Evolutionary conservation across 1,284 basidiomycete genomes (phyloP).

Genomic region (Melampsora larici-populina): DNA sequence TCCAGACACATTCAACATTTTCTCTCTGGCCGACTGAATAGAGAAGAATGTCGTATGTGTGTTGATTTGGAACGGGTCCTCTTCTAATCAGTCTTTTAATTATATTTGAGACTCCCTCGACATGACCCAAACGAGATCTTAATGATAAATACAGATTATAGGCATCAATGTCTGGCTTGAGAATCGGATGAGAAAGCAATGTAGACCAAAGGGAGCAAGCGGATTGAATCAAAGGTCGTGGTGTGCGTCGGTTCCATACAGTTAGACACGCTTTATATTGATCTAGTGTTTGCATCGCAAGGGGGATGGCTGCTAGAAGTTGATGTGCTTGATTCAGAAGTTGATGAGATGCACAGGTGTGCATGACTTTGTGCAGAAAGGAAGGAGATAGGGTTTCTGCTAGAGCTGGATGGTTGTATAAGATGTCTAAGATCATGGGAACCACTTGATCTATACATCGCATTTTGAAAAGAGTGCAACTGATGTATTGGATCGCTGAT

Average conservation of each 20-base stretch:
- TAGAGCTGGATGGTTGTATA: conserved; percentile 10
- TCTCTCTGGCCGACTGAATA: conserved; percentile 23
- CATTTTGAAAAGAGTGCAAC: conserved; percentile 28
- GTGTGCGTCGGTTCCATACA: conserved; percentile 36
- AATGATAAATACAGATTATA: conserved; percentile 34
- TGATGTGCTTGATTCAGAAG: conserved; percentile 21
- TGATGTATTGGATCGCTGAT: conserved; percentile 12
- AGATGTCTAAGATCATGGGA: conserved; percentile 19
- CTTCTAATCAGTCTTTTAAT: conserved; percentile 16
- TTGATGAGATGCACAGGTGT: conserved; percentile 39
- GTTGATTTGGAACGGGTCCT: conserved; percentile 7
- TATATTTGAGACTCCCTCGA: conserved; percentile 14
- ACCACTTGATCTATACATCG: conserved; percentile 16
- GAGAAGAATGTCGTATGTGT: conserved; percentile 31
- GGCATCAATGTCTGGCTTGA: conserved; percentile 29
- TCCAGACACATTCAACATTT: not conserved
- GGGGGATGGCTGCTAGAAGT: conserved; percentile 19
- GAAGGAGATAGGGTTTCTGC: conserved; percentile 3
- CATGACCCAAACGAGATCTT: conserved; percentile 33
- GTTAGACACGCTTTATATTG: conserved; percentile 39
- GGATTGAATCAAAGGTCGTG: conserved; percentile 17
- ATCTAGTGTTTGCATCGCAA: conserved; percentile 21
- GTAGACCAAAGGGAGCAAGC: conserved; percentile 32
- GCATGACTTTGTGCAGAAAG: conserved; percentile 32
- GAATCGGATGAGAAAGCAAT: conserved; percentile 27